phyloP scores from a whole-genome alignment of 208 protist species.

The Leishmania gerbilli region DNA sequence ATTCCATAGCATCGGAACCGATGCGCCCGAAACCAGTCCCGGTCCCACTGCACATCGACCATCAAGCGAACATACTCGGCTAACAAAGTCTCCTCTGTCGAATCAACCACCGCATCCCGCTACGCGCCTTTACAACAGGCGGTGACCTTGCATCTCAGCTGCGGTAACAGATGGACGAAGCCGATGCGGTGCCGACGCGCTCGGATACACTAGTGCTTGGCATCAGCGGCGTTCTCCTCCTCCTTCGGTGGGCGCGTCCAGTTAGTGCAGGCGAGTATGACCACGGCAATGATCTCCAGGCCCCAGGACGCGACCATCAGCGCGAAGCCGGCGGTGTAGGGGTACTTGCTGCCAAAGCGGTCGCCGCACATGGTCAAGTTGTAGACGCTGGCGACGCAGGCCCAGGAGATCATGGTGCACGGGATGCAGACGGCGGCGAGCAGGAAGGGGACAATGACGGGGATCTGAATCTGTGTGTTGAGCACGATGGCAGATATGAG shows the following conservation, averaged over 20 bases:
- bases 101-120: neutral
- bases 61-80: neutral
- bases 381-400: conserved; percentile 49
- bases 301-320: conserved; percentile 45
- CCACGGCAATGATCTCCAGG: conserved; percentile 40
- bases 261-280: conserved; percentile 21
- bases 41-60: neutral
- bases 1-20: neutral
- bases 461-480: conserved; percentile 25
- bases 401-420: conserved; percentile 48
- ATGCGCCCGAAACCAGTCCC: neutral
- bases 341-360: conserved; percentile 20
- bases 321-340: conserved; percentile 47
- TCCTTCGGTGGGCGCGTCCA: conserved; percentile 28
- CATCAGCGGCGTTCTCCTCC: conserved; percentile 12
- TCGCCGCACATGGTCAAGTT: conserved; percentile 32
- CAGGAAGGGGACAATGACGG: conserved; percentile 27
- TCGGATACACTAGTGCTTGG: conserved; percentile 13
- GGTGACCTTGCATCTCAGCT: neutral
- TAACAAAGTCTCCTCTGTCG: neutral
- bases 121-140: neutral
- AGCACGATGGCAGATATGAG: conserved; percentile 37
- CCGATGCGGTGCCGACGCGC: neutral
- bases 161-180: neutral
- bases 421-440: conserved; percentile 35